Evolutionary conservation across 2,329 filamentous ascomycete species (phyloP).

Genomic region (Fusarium tuaranense): DNA sequence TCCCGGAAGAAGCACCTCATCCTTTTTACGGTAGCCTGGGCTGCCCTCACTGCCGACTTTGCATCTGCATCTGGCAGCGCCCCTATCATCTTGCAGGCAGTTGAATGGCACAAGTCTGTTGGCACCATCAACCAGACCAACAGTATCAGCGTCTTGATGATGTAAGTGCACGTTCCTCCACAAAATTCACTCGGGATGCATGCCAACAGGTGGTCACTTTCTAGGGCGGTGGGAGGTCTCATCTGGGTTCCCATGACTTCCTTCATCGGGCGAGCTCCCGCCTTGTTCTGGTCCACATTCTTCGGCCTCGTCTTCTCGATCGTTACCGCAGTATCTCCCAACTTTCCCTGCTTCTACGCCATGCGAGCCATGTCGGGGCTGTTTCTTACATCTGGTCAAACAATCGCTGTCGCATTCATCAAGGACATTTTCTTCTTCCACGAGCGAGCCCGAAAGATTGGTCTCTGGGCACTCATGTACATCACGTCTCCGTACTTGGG

Average conservation of each 20-base stretch:
- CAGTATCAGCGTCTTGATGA: constrained; percentile 35
- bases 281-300: constrained; percentile 34
- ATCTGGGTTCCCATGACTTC: constrained; percentile 38
- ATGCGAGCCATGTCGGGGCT: constrained; percentile 49
- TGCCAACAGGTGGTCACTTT: background rate
- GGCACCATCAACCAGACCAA: constrained; percentile 30
- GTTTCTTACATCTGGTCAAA: constrained; percentile 59
- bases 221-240: constrained; percentile 26
- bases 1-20: constrained; percentile 27
- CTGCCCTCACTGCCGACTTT: constrained; percentile 26
- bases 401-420: constrained; percentile 63
- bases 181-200: background rate
- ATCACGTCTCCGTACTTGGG: constrained; percentile 58
- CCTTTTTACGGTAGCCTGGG: constrained; percentile 23
- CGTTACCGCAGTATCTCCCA: constrained; percentile 10
- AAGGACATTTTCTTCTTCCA: constrained; percentile 72
- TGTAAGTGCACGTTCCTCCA: constrained; percentile 1
- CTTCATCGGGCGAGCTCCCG: constrained; percentile 33
- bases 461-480: constrained; percentile 59
- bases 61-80: constrained; percentile 19
- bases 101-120: constrained; percentile 13
- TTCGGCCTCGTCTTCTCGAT: constrained; percentile 32
- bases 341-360: constrained; percentile 23
- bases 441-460: constrained; percentile 63
- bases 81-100: constrained; percentile 25